phyloP scores from a whole-genome alignment of 257 asterid species.

The Ophiorrhiza pumila region DNA sequence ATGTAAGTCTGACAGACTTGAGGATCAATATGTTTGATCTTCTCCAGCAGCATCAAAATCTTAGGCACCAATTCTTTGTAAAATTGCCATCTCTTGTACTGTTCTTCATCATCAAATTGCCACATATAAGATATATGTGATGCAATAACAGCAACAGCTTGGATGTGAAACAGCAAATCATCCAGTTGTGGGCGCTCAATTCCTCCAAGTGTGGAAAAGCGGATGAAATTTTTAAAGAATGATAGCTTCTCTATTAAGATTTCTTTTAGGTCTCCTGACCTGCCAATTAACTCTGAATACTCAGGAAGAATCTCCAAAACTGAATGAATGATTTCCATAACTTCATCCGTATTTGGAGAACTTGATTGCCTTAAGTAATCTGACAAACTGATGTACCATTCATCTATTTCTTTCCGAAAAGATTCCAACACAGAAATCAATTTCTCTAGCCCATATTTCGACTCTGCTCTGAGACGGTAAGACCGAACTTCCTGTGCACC shows the following conservation, averaged over 20 bases:
- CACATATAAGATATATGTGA: neutral
- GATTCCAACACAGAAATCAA: neutral
- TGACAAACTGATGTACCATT: slow-evolving; percentile 1
- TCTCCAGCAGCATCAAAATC: neutral
- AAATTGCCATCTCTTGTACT: too few species aligned
- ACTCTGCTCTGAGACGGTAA: neutral
- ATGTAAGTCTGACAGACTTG: neutral
- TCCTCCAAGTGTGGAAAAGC: neutral
- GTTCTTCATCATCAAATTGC: neutral
- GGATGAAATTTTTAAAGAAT: neutral
- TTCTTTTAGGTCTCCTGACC: neutral
- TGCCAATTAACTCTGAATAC: too few species aligned
- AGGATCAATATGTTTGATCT: neutral
- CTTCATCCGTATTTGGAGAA: neutral
- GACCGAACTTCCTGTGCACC: neutral
- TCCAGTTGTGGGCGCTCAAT: neutral
- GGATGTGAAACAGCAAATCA: neutral
- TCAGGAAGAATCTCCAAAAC: neutral
- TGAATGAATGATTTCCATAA: neutral
- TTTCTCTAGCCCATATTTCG: neutral
- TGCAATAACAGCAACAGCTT: neutral
- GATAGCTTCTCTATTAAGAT: neutral
- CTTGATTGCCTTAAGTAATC: neutral
- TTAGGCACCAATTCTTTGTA: too few species aligned
- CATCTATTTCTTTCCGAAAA: neutral